These are phyloP conservation scores for Claviceps pazoutovae DNA, from an alignment of 2,329 filamentous ascomycete genomes.

Conservation along the genomic window DNA sequence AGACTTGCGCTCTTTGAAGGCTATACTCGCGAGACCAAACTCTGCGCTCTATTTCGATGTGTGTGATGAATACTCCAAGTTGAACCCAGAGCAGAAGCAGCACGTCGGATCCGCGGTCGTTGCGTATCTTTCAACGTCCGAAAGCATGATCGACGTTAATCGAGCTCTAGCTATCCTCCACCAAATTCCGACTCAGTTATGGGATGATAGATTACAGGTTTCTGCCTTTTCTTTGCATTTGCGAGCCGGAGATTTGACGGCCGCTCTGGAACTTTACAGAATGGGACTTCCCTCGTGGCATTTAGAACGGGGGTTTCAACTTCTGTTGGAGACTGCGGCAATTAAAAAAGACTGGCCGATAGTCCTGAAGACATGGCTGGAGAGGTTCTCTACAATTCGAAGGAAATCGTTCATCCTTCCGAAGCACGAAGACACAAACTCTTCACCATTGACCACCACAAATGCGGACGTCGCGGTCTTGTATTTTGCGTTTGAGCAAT, in stretches of 20 bases:
- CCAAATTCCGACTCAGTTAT: constrained; percentile 20
- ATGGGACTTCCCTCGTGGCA: constrained; percentile 19
- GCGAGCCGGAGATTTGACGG: constrained; percentile 21
- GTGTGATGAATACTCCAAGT: constrained; percentile 28
- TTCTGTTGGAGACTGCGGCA: constrained; percentile 28
- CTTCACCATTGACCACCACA: constrained; percentile 10
- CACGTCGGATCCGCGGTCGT: constrained; percentile 22
- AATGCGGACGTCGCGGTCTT: constrained; percentile 17
- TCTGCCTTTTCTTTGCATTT: constrained; percentile 29
- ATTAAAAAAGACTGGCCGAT: constrained; percentile 21
- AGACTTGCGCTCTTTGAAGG: constrained; percentile 3
- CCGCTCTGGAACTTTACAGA: constrained; percentile 27
- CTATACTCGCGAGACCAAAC: constrained; percentile 13
- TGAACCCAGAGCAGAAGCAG: constrained; percentile 19
- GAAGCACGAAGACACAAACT: background rate
- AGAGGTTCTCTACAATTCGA: constrained; percentile 14
- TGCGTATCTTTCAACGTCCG: constrained; percentile 28
- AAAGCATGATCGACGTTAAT: constrained; percentile 28
- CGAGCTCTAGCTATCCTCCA: constrained; percentile 32
- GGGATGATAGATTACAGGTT: constrained; percentile 26
- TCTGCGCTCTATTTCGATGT: constrained; percentile 23
- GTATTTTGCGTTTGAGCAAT: constrained; percentile 21
- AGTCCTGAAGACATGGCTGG: constrained; percentile 23
- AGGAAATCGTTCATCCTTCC: background rate
- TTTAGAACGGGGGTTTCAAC: constrained; percentile 27